Base-by-base conservation (phyloP, 805 yeast species). In the Metschnikowia lachancei region DNA sequence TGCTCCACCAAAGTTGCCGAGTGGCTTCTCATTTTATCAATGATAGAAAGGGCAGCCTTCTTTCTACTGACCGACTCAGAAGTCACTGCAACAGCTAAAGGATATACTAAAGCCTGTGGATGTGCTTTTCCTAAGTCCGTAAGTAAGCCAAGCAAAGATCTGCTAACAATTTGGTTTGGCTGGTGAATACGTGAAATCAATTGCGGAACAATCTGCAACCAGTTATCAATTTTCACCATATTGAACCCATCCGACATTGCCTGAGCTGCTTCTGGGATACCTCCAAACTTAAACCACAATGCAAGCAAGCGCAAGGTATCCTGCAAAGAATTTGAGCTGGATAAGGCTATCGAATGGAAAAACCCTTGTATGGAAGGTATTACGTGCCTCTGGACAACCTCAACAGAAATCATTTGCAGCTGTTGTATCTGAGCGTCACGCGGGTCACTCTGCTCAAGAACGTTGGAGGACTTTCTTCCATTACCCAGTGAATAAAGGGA, bases 131-230 rank as follows among this genome's bases (percentile, higher is more conserved):
- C 99, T 14, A 94, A 70, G 55, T 90, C 95, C 3, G 95, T 80
- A 51, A 94, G 71, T 30, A 94, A 69, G 0, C 91, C 87, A 54
- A 88, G 80, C 45, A 94, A 74, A 0, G 96, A 81, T 43, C 83
- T 76, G 52, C 95, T 82, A 13, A 94, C 97, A 18, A 80, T 77
- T 41, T 84, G 87, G 59, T 92, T 86, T 0, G 96, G 96, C 62
- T 94, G 98, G 62, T 95, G 98, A 55, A 94, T 92, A 51, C 97
- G 86, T 0, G 99, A 90, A 53, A 94, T 92, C 57, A 94, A 74
- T 66, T 94, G 99, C 0, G 99, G 97, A 36, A 94, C 77, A 29
- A 94, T 98, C 57, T 91, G 95, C 28, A 94, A 70, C 99, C 99
- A 95, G 1, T 87, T 87, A 56, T 91, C 98, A 45, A 91, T 81